Percentiles rank a stretch among this genome's conserved stretches.
These are phyloP conservation scores for Magnusiomyces magnusii DNA, from an alignment of 1,139 yeast species.

Conservation along the genomic window DNA sequence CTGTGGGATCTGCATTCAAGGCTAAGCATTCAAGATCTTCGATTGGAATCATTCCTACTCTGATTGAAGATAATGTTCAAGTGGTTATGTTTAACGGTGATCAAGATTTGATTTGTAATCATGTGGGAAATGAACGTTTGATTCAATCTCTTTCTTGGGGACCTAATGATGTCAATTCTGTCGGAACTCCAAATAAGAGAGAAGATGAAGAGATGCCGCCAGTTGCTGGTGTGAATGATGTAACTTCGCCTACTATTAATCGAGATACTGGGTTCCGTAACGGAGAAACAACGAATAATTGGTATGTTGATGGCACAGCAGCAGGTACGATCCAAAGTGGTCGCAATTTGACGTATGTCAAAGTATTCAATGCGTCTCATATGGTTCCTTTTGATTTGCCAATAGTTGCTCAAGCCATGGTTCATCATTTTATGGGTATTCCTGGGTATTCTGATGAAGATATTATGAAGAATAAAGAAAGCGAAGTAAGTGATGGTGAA, in stretches of 20 bases:
- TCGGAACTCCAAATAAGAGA: constrained; percentile 25
- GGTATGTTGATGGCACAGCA: constrained; percentile 25
- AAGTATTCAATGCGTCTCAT: constrained; percentile 72
- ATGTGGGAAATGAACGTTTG: constrained; percentile 62
- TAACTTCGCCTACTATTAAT: not conserved
- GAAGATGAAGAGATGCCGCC: constrained; percentile 7
- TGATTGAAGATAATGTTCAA: constrained; percentile 50
- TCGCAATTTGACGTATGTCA: constrained; percentile 69
- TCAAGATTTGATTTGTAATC: constrained; percentile 83
- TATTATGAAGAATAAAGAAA: not conserved
- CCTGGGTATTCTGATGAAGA: constrained; percentile 9
- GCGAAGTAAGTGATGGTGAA: constrained; percentile 8
- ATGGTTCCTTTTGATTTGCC: constrained; percentile 93
- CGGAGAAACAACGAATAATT: constrained; percentile 14
- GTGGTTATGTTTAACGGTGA: constrained; percentile 80
- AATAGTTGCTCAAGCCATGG: constrained; percentile 56
- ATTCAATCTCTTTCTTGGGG: constrained; percentile 62
- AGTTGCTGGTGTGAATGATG: constrained; percentile 18
- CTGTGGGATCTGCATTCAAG: constrained; percentile 46
- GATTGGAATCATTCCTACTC: constrained; percentile 53
- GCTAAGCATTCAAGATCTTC: constrained; percentile 55
- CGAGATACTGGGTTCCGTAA: constrained; percentile 5
- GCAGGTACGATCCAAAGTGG: constrained; percentile 38
- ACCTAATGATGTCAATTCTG: constrained; percentile 39
- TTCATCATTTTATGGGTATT: constrained; percentile 22